A percentile compares a stretch with the other conserved stretches of the same genome.
phyloP scores from a whole-genome alignment of 192 early-diverging fungal species.

The Cladochytrium replicatum region DNA sequence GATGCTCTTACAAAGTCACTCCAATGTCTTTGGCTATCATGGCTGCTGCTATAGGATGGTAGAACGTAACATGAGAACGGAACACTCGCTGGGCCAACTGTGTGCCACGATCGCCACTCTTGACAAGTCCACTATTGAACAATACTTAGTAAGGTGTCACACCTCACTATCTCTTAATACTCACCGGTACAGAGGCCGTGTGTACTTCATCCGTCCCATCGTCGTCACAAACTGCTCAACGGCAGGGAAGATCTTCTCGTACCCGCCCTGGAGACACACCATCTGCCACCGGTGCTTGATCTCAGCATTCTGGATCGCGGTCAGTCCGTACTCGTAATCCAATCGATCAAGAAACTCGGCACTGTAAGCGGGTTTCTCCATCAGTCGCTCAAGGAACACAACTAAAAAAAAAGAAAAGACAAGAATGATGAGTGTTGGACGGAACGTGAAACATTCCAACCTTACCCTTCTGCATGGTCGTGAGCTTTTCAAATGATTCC shows the following conservation, averaged over 20 bases:
- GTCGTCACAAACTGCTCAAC: conserved; percentile 74
- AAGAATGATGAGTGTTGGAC: background rate
- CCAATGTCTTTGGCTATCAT: conserved; percentile 87
- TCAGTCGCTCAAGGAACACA: conserved; percentile 72
- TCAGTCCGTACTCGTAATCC: conserved; percentile 64
- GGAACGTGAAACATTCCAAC: background rate
- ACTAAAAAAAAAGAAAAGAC: conserved; percentile 29
- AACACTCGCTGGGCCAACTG: conserved; percentile 74
- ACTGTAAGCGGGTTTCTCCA: conserved; percentile 50
- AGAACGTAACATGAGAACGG: conserved; percentile 61
- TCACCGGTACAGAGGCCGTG: conserved; percentile 63
- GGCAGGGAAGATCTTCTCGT: conserved; percentile 62
- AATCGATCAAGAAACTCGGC: conserved; percentile 51
- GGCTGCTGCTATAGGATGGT: conserved; percentile 85
- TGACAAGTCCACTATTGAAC: conserved; percentile 27
- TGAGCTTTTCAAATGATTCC: conserved; percentile 58
- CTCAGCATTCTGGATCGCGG: conserved; percentile 68
- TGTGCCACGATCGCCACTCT: conserved; percentile 58
- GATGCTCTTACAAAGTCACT: too few species aligned
- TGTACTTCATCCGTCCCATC: conserved; percentile 93
- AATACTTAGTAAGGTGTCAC: background rate
- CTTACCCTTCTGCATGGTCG: conserved; percentile 52
- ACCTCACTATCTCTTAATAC: background rate
- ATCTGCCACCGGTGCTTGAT: conserved; percentile 80
- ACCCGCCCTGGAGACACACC: conserved; percentile 65